Evolutionary conservation across 2,329 filamentous ascomycete genomes (phyloP).

Genomic region (Ceratocystis ficicola): DNA sequence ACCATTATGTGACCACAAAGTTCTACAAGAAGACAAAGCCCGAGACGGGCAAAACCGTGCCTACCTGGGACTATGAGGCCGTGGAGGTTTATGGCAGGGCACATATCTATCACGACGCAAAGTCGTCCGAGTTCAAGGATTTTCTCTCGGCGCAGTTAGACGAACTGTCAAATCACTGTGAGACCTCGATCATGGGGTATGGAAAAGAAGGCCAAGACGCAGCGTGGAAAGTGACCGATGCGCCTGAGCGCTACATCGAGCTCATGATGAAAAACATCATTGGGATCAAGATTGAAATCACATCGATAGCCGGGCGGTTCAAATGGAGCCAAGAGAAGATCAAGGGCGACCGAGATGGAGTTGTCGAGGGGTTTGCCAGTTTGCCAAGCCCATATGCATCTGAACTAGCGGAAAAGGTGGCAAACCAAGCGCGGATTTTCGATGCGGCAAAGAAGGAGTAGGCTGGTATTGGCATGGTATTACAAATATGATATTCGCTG

Average conservation of each 20-base stretch:
- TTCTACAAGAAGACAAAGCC: slow-evolving; percentile 58
- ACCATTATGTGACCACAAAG: slow-evolving; percentile 57
- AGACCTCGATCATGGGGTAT: slow-evolving; percentile 46
- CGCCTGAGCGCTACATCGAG: slow-evolving; percentile 44
- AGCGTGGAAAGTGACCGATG: slow-evolving; percentile 47
- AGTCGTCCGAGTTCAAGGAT: slow-evolving; percentile 33
- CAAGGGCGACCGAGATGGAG: slow-evolving; percentile 42
- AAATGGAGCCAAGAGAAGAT: slow-evolving; percentile 55
- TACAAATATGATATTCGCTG: no score
- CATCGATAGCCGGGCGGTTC: slow-evolving; percentile 46
- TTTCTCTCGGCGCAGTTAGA: slow-evolving; percentile 43
- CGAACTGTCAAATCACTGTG: slow-evolving; percentile 41
- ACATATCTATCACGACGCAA: slow-evolving; percentile 35
- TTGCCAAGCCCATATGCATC: background rate
- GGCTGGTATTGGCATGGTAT: no score
- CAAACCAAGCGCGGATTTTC: background rate
- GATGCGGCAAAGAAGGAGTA: background rate
- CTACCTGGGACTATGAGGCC: slow-evolving; percentile 59
- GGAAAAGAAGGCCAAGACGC: slow-evolving; percentile 28
- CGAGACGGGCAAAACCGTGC: slow-evolving; percentile 51
- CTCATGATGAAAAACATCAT: slow-evolving; percentile 47
- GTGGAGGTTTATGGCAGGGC: slow-evolving; percentile 51
- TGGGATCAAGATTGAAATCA: slow-evolving; percentile 47
- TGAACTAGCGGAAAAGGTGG: background rate
- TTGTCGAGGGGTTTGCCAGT: slow-evolving; percentile 42